Evolutionary conservation across 2,329 filamentous ascomycete genomes (phyloP), one percentile per base, ranked within the genome.

Genomic region (Diaporthe longicolla): DNA sequence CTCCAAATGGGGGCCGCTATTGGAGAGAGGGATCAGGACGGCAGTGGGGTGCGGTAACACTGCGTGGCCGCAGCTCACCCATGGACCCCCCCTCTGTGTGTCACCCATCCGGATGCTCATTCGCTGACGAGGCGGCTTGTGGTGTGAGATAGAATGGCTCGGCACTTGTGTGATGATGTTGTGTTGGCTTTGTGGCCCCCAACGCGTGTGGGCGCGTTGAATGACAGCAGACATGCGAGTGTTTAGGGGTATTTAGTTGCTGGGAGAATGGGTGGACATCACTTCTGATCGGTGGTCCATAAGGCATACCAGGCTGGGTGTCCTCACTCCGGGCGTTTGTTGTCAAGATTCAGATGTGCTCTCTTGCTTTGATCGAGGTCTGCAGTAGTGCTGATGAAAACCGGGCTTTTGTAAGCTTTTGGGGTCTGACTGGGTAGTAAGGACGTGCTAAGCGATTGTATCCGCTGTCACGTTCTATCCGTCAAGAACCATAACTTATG

Each of bases 71-170:
- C 24, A 24, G 48, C 19, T 11, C 58, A 29, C 37, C 35, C 35
- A 17, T 19, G 3, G 15, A 0, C 15, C 9, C 43, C 45, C 21
- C 21, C 24, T n/a, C 32, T 9, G 8, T 68, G 63, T 68, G 48
- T 37, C 13, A 40, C 63, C 29, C 63, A 40, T 48, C 45, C 13
- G 1, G 10, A 11, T 37, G 29, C 17, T n/a, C 63, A 24, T 68
- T 68, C 32, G 29, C 45, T 21, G 63, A 43, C 26, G 43, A 50
- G 29, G 43, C n/a, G 8, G 45, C n/a, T 24, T 40, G 63, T n/a
- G 32, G 32, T 68, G 48, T 9, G 63, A 40, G 63, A 68, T 54
- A 68, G 29, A 54, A 40, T 21, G 63, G 40, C 40, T 37, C n/a
- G 32, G 32, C 45, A 54, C 15, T 50, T 35, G 32, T 37, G n/a